Base-by-base conservation (phyloP, 768 basidiomycete species). In the Calocera viscosa region DNA sequence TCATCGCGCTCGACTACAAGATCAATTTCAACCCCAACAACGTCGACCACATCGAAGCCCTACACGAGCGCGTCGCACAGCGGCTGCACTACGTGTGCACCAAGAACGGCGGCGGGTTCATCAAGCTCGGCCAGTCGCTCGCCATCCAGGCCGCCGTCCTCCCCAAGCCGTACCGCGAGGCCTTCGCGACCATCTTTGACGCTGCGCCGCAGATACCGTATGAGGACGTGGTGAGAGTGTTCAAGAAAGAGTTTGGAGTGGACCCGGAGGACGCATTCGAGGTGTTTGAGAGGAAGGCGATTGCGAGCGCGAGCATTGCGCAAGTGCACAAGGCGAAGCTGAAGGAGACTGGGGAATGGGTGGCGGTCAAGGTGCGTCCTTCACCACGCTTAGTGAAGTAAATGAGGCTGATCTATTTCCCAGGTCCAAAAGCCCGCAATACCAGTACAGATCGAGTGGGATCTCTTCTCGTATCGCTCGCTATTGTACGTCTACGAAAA, bases 251-350 rank as follows among this genome's bases (percentile, higher is more conserved):
- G 72, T 86, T 91, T 10, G 88, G 87, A 0, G 76, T 81, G 39
- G 84, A 86, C 0, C 87, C 89, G 0, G 82, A 81, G 28, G 90
- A 89, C 19, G 76, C 93, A 1, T 95, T 95, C 71, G 86, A 85
- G 38, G 77, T 82, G 12, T 95, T 96, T 68, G 88, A 92, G 66
- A 81, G 86, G 68, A 73, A 82, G 1, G 87, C 94, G 0, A 78
- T 90, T 0, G 94, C 94, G 0, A 91, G 89, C 68, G 94, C 94
- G 1, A 90, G 89, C 71, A 88, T 97, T 67, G 94, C 94, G 0
- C 94, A 96, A 74, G 94, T 96, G 0, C 94, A 96, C 73, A 81
- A 82, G 49, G 94, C 94, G 2, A 79, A 75, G n/a, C 73, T 87
- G 43, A 80, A 78, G 70, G 74, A 73, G 24, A 64, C 67, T 24